phyloP scores from a whole-genome alignment of 2,329 filamentous ascomycete genomes.

The Aspergillus sp. region DNA sequence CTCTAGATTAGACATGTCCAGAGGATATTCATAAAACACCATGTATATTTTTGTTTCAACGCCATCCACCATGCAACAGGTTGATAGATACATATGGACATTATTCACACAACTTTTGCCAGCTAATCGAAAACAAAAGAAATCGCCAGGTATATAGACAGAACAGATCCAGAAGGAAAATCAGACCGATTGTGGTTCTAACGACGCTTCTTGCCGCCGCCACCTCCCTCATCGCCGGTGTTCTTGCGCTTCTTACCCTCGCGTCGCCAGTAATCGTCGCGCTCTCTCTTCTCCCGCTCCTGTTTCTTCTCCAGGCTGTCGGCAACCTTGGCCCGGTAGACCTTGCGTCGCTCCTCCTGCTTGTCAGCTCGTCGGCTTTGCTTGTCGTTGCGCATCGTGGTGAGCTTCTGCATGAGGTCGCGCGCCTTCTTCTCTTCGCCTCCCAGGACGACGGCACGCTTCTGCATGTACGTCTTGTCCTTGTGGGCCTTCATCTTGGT shows the following conservation, averaged over 20 bases:
- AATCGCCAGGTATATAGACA: constrained; percentile 18
- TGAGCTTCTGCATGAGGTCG: constrained; percentile 88
- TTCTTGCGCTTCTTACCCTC: constrained; percentile 79
- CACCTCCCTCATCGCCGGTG: constrained; percentile 50
- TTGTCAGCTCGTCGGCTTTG: constrained; percentile 76
- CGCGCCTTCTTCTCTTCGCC: constrained; percentile 88
- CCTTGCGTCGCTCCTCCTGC: constrained; percentile 82
- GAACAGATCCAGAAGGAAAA: background rate
- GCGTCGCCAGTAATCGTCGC: constrained; percentile 85
- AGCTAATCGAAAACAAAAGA: constrained; percentile 1
- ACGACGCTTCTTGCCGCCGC: constrained; percentile 47
- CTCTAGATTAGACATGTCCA: too few species aligned
- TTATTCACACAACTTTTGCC: constrained; percentile 18
- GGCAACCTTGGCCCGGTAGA: constrained; percentile 79
- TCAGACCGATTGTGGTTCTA: constrained; percentile 18
- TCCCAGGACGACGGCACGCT: constrained; percentile 82
- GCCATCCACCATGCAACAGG: constrained; percentile 24
- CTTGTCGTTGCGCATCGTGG: constrained; percentile 87
- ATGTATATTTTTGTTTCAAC: constrained; percentile 11
- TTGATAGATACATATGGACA: constrained; percentile 19
- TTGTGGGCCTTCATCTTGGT: constrained; percentile 75
- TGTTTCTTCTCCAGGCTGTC: constrained; percentile 82
- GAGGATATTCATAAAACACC: background rate
- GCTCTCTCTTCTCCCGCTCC: constrained; percentile 84
- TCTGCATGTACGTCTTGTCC: constrained; percentile 86